Evolutionary conservation across 371 early-diverging fungal genomes (phyloP).

Genomic region (Rhizomucor pusillus): DNA sequence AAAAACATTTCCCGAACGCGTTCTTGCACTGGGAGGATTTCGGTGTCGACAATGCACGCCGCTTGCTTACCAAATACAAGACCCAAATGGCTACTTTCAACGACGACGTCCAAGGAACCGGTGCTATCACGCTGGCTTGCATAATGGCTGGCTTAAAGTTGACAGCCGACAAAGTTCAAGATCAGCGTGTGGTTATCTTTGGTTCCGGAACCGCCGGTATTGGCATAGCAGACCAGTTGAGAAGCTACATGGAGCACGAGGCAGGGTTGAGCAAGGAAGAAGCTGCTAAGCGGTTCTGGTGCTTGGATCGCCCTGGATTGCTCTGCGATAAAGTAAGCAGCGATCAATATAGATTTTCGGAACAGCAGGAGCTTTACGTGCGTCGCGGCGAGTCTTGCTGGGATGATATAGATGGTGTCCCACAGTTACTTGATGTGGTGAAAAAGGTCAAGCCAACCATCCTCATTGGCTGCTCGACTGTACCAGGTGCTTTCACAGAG

Average conservation of each 20-base stretch:
- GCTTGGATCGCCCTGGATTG: conserved; percentile 27
- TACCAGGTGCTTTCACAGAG: conserved; percentile 21
- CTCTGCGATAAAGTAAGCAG: conserved; percentile 10
- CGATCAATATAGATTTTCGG: conserved; percentile 3
- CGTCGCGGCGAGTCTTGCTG: conserved; percentile 4
- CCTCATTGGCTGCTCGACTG: conserved; percentile 29
- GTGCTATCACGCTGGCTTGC: conserved; percentile 14
- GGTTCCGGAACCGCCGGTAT: conserved; percentile 37
- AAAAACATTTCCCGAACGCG: conserved; percentile 6
- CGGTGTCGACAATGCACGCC: conserved; percentile 18
- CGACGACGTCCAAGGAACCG: conserved; percentile 34
- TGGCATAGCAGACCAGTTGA: conserved; percentile 21
- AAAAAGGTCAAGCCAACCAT: conserved; percentile 26
- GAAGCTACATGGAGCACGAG: conserved; percentile 10
- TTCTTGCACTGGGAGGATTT: conserved; percentile 41
- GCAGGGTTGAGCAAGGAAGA: conserved; percentile 2
- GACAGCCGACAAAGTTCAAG: conserved; percentile 10
- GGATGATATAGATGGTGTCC: neutral
- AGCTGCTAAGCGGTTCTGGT: conserved; percentile 15
- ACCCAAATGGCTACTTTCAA: conserved; percentile 24
- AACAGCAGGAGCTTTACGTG: conserved; percentile 13
- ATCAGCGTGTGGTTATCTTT: conserved; percentile 21
- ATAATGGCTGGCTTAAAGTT: conserved; percentile 20
- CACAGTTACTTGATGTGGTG: conserved; percentile 21
- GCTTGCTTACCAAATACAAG: conserved; percentile 17